Conservation (phyloP, 768 basidiomycete species). For the Serendipita sp. region DNA sequence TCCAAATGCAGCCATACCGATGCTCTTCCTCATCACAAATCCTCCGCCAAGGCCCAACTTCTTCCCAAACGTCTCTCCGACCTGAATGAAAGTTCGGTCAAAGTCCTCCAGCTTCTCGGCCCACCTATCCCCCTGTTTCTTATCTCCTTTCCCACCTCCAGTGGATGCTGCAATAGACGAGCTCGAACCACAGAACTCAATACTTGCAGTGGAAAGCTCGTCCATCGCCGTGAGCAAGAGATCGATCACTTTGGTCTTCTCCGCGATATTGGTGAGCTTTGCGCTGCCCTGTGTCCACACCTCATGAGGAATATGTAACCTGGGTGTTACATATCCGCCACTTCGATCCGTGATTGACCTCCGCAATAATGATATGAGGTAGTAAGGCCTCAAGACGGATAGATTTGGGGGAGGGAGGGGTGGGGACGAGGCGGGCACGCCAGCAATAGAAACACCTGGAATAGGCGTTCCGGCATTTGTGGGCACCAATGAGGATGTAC, state of each 20-base stretch:
- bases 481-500: slow-evolving; percentile 25
- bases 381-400: slow-evolving; percentile 68
- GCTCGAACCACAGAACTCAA: slow-evolving; percentile 60
- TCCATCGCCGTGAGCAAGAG: slow-evolving; percentile 65
- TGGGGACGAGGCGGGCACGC: slow-evolving; percentile 62
- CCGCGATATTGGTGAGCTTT: slow-evolving; percentile 62
- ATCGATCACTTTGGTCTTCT: slow-evolving; percentile 75
- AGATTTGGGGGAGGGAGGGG: slow-evolving; percentile 59
- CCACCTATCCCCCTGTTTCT: slow-evolving; percentile 70
- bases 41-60: slow-evolving; percentile 82
- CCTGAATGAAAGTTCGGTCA: slow-evolving; percentile 57
- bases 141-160: slow-evolving; percentile 21
- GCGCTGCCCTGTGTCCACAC: slow-evolving; percentile 78
- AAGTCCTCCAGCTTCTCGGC: slow-evolving; percentile 64
- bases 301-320: slow-evolving; percentile 73
- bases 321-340: slow-evolving; percentile 78
- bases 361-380: slow-evolving; percentile 70
- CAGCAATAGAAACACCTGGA: slow-evolving; percentile 29
- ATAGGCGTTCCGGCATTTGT: slow-evolving; percentile 34
- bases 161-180: slow-evolving; percentile 60
- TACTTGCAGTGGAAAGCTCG: slow-evolving; percentile 54
- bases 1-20: slow-evolving; percentile 49
- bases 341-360: slow-evolving; percentile 62
- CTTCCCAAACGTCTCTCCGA: slow-evolving; percentile 69
- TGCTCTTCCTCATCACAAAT: slow-evolving; percentile 65